Base-by-base conservation (phyloP, 352 stramenopile species). In the Thalassiosira hispida region DNA sequence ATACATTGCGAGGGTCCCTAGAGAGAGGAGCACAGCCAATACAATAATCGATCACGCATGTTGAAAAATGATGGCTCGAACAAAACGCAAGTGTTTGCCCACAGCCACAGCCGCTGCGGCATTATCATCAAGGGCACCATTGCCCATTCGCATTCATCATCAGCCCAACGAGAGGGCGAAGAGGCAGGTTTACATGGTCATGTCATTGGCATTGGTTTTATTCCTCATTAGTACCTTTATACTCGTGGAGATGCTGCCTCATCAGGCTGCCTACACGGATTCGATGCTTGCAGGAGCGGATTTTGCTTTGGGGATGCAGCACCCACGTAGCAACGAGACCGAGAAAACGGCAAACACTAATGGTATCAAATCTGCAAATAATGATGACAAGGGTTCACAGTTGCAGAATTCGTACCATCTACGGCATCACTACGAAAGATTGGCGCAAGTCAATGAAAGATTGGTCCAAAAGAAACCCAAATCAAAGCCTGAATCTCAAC, bases 221-320 rank as follows among this genome's bases (percentile, higher is more conserved):
- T 64, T 46, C 31, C 55, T 64, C 4, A 23, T 42, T 16, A 64
- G 55, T 31, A 18, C 55, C 6, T 64, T 64, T 49, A 5, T 64
- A 18, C 55, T 64, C 12, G 55, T 64, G 31, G 31, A 23, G 14
- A 64, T 64, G 55, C 20, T 64, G 6, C 55, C 55, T n/a, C 49
- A 29, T 9, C 55, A 29, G 31, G 29, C 33, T 25, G 23, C 33
- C 33, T 42, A 42, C 33, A 42, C 33, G 11, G 38, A 47, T 47
- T 47, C 38, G 7, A 47, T 47, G 38, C 7, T 47, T 14, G 38
- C n/a, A 5, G 38, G 38, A 47, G 38, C n/a, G 38, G 38, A 47
- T 18, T 47, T 12, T 47, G 11, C 14, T 18, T 9, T 38, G 31
- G 31, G 3, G n/a, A 23, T 23, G 44, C 7, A 53, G 8, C 14